Percentiles rank a stretch among this genome's conserved stretches.
phyloP scores from a whole-genome alignment of 495 filamentous ascomycete genomes.

The Penicillium parvum region DNA sequence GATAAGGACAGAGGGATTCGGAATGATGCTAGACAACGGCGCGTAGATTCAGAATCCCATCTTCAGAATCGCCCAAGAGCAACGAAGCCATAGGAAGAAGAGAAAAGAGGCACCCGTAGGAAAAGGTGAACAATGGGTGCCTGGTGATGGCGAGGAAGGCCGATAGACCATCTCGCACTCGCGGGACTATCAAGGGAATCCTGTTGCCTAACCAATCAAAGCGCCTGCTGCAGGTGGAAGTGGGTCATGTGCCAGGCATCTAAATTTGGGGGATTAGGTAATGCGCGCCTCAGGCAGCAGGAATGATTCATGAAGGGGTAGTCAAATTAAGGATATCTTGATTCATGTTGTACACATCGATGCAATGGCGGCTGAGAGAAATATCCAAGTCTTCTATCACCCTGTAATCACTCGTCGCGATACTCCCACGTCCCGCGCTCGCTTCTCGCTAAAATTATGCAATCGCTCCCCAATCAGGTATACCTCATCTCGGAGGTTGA shows the following conservation, averaged over 20 bases:
- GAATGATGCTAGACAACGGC: constrained; percentile 2
- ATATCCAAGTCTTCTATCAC: constrained; percentile 13
- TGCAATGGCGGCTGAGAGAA: too few species aligned
- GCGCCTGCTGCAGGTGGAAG: not conserved
- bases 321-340: too few species aligned
- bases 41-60: constrained; percentile 16
- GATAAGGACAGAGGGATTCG: constrained; percentile 19
- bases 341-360: too few species aligned
- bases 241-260: constrained; percentile 41
- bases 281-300: constrained; percentile 12
- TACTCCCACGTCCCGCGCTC: constrained; percentile 39
- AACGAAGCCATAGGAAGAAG: constrained; percentile 8
- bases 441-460: constrained; percentile 80
- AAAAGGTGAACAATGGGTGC: constrained; percentile 20
- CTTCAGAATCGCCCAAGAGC: constrained; percentile 5
- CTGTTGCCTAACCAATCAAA: constrained; percentile 51
- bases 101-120: not conserved
- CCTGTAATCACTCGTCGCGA: constrained; percentile 38
- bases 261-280: constrained; percentile 15
- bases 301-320: constrained; percentile 7
- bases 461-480: constrained; percentile 92
- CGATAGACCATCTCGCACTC: constrained; percentile 28
- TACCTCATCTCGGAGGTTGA: constrained; percentile 84
- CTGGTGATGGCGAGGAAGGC: constrained; percentile 19
- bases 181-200: constrained; percentile 34